phyloP scores from a whole-genome alignment of 2,329 filamentous ascomycete species.

The Lojkania enalia region DNA sequence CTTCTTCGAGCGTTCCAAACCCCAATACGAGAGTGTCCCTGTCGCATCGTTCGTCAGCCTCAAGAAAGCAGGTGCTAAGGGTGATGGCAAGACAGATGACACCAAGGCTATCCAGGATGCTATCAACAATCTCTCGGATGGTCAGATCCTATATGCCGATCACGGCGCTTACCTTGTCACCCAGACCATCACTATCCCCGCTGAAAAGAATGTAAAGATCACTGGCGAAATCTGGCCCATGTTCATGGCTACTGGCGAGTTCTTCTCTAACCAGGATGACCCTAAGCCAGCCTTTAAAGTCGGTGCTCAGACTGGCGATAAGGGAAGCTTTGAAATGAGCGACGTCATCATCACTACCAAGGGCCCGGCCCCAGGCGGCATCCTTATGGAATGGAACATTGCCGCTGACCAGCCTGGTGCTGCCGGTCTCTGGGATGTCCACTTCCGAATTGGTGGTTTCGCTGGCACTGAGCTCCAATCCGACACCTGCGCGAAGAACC shows the following conservation, averaged over 20 bases:
- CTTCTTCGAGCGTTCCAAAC: conserved; percentile 83
- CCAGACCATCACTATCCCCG: conserved; percentile 61
- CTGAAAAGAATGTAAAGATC: conserved; percentile 74
- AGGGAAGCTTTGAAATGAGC: conserved; percentile 81
- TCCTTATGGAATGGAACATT: conserved; percentile 91
- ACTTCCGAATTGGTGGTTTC: conserved; percentile 87
- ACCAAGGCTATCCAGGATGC: conserved; percentile 80
- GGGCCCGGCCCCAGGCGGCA: conserved; percentile 81
- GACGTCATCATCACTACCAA: conserved; percentile 85
- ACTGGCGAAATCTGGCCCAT: conserved; percentile 92
- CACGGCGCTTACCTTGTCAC: conserved; percentile 66
- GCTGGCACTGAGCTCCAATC: conserved; percentile 83
- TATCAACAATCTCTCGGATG: conserved; percentile 67
- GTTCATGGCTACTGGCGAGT: conserved; percentile 77
- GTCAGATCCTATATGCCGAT: conserved; percentile 66
- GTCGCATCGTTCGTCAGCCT: conserved; percentile 78
- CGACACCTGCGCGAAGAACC: conserved; percentile 77
- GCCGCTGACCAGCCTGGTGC: conserved; percentile 67
- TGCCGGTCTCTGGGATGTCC: conserved; percentile 90
- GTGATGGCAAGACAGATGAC: conserved; percentile 86
- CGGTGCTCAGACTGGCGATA: conserved; percentile 70
- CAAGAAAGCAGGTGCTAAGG: conserved; percentile 79
- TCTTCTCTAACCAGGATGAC: conserved; percentile 74
- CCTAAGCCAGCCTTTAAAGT: conserved; percentile 86
- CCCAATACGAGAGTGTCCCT: conserved; percentile 75